Conservation (phyloP, 345 rosid genomes). For the Sonneratia alba region DNA sequence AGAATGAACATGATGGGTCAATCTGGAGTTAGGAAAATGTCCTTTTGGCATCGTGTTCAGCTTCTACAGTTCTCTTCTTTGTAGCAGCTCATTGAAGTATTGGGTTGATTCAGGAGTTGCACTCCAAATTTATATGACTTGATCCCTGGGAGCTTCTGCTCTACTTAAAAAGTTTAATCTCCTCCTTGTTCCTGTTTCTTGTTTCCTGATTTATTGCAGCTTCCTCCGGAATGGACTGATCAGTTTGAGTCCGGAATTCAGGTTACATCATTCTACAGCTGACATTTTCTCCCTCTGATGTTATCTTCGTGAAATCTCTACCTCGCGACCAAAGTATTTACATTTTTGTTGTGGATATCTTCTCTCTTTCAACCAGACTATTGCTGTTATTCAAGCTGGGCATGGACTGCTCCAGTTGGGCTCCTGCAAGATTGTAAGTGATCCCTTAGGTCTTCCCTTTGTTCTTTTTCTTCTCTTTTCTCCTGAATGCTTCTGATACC, state of each 20-base stretch:
- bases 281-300: background rate
- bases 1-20: background rate
- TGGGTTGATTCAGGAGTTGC: background rate
- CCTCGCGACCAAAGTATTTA: background rate
- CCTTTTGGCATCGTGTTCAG: background rate
- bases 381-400: slow-evolving; percentile 99
- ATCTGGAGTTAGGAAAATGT: background rate
- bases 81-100: too few relatives aligned
- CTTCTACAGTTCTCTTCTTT: background rate
- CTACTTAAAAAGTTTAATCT: background rate
- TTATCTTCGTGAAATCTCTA: background rate
- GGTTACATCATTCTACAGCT: slow-evolving; percentile 28
- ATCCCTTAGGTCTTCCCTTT: background rate
- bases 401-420: slow-evolving; percentile 93
- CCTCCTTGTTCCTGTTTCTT: slow-evolving; percentile 5
- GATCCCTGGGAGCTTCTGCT: background rate
- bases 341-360: background rate
- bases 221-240: slow-evolving; percentile 98
- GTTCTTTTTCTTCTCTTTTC: too few relatives aligned
- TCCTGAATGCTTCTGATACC: background rate
- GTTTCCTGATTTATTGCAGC: slow-evolving; percentile 41
- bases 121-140: background rate
- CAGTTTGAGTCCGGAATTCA: slow-evolving; percentile 99
- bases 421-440: slow-evolving; percentile 91
- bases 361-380: slow-evolving; percentile 41